Evolutionary conservation across 345 rosid genomes (phyloP), one percentile per base, ranked within the genome.

Genomic region (Pistacia integerrima): DNA sequence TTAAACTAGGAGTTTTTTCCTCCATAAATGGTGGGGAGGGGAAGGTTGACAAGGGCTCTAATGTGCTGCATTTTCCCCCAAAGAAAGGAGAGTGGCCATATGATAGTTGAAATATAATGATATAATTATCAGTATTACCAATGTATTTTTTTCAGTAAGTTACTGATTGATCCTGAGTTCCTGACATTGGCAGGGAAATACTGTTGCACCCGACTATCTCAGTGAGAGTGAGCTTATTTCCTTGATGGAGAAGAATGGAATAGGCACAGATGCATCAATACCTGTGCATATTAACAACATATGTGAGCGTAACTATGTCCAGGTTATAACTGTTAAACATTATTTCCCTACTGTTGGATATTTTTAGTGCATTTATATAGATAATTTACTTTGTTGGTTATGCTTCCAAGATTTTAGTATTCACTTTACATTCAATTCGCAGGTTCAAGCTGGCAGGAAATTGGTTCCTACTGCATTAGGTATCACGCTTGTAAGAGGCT

Each of bases 241-340:
- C 65, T 79, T 94, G 35, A 94, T 94, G 98, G 98, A 94, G 89
- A 94, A 88, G 87, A 81, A 94, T 74, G 98, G 98, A 59, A 93
- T 94, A 60, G 98, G 98, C 76, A 94, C 98, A 52, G 98, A 94
- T 90, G 98, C 98, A 73, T 94, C 98, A 77, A 94, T 94, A 74
- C 77, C 99, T 46, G 90, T 88, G 52, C 99, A 95, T 80, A 93
- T 95, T 67, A 95, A 93, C 88, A 95, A 95, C 88, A 95, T 95
- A 69, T 91, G 98, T 67, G 99, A 95, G 73, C 93, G 99, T 70
- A 93, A 95, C 80, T 95, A 93, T 84, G 99, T 95, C 62, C 95
- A 93, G 98, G 99, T 91, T 49, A 80, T 76, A 79, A 75, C 51
- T 56, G 22, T 36, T 14, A 62, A 67, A 8, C 44, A 44, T 35